Base-by-base conservation (phyloP, 1,139 yeast species). In the Zygoascus hellenicus region DNA sequence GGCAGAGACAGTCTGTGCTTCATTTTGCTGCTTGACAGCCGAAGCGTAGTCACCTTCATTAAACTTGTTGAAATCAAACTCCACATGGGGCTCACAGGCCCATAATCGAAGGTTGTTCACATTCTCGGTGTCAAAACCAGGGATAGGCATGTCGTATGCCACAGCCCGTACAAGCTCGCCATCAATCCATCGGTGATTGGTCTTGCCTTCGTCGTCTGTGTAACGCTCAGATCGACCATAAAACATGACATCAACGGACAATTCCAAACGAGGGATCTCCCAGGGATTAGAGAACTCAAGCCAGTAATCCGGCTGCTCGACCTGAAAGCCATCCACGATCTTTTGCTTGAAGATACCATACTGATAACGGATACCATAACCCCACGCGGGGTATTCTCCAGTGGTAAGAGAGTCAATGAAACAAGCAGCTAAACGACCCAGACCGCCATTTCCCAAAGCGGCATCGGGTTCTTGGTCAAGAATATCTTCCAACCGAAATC, bases 251-350 rank as follows among this genome's bases (percentile, higher is more conserved):
- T 95, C 96, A 51, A 88, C 83, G 61, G 84, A 90, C 56, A 90
- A 85, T 67, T 90, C 97, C 55, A 75, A 69, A 62, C 97, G 77
- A 57, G 85, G 83, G 54, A 90, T 81, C 66, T 88, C 96, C 97
- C 97, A 90, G 15, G 97, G 95, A 62, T 87, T 87, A 53, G 87
- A 77, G 64, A 77, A 83, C 56, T 82, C 82, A 58, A 90, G 75
- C 97, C 97, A 90, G 67, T 89, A 86, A 65, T 90, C 97, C 3
- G 97, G 97, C 40, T 86, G 76, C 67, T 90, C 97, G 41, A 89
- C 94, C 69, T 90, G 97, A 67, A 86, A 86, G 13, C 97, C 97
- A 61, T 90, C 88, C 55, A 88, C 76, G 62, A 90, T 88, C 65
- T 82, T 81, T 69, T 90, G 97, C 58, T 88, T 79, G 69, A 90